These are phyloP conservation scores for Tylopilus vinaceipallidus DNA, from an alignment of 768 basidiomycete genomes.

Conservation along the genomic window DNA sequence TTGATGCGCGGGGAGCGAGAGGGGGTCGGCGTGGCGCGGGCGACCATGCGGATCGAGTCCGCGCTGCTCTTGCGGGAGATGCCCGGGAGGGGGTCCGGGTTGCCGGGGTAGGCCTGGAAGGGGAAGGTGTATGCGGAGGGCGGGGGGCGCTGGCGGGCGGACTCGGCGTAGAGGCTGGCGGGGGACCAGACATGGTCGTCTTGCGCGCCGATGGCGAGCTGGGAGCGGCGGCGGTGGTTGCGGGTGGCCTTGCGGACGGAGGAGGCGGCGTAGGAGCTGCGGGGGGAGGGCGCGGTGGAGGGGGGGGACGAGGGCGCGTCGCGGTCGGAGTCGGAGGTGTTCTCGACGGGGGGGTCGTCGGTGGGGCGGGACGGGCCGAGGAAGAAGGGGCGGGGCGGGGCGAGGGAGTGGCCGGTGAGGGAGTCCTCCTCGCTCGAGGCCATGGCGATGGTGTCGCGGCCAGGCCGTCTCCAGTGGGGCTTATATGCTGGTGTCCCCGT, in stretches of 20 bases:
- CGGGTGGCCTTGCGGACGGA: slow-evolving; percentile 19
- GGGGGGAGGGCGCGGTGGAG: slow-evolving; percentile 12
- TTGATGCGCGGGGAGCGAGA: slow-evolving; percentile 22
- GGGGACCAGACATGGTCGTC: slow-evolving; percentile 20
- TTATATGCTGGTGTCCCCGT: background rate
- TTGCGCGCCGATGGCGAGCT: slow-evolving; percentile 23
- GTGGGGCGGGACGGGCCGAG: slow-evolving; percentile 20
- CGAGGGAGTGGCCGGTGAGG: slow-evolving; percentile 8
- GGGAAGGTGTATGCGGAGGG: slow-evolving; percentile 46
- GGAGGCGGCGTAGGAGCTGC: slow-evolving; percentile 12
- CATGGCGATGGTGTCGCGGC: slow-evolving; percentile 12
- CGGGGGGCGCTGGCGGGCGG: slow-evolving; percentile 26
- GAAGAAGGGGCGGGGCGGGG: slow-evolving; percentile 40
- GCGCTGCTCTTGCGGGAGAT: slow-evolving; percentile 45
- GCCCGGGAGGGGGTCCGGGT: slow-evolving; percentile 56
- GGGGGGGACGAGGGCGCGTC: slow-evolving; percentile 22
- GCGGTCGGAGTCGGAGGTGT: slow-evolving; percentile 31
- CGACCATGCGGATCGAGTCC: slow-evolving; percentile 35
- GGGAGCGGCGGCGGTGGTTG: slow-evolving; percentile 25
- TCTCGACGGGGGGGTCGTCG: slow-evolving; percentile 31
- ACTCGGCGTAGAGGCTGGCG: slow-evolving; percentile 9
- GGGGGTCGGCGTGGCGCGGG: slow-evolving; percentile 25
- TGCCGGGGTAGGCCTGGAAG: slow-evolving; percentile 63
- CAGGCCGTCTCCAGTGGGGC: too few relatives aligned
- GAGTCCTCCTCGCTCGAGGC: slow-evolving; percentile 31